A percentile compares a stretch with the other conserved stretches of the same genome.
phyloP scores from a whole-genome alignment of 108 stramenopile species.

The Pseudonitzschia delicatissima region DNA sequence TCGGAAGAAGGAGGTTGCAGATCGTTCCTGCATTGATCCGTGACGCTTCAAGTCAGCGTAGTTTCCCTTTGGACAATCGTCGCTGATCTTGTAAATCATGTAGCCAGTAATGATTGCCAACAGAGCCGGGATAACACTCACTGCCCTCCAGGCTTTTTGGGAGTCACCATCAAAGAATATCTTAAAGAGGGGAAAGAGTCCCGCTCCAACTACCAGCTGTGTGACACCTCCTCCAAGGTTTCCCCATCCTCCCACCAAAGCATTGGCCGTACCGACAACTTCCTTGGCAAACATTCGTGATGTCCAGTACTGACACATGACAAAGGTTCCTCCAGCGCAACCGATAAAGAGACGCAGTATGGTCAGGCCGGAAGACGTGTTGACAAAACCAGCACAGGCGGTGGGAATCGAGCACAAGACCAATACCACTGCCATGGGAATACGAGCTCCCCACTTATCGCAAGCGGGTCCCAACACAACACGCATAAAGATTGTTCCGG shows the following conservation, averaged over 20 bases:
- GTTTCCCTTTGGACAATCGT: conserved; percentile 87
- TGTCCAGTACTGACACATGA: conserved; percentile 91
- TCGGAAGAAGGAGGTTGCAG: conserved; percentile 19
- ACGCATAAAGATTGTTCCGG: conserved; percentile 69
- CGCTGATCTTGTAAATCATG: conserved; percentile 36
- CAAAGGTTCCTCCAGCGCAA: conserved; percentile 81
- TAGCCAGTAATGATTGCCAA: conserved; percentile 42
- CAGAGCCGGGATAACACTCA: conserved; percentile 67
- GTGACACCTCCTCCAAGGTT: conserved; percentile 90
- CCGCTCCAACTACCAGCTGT: conserved; percentile 68
- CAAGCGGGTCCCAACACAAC: conserved; percentile 68
- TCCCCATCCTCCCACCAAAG: conserved; percentile 88
- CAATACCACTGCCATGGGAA: conserved; percentile 62
- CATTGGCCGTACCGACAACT: conserved; percentile 89
- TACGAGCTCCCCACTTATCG: conserved; percentile 78
- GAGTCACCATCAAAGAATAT: conserved; percentile 33
- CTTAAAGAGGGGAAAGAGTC: conserved; percentile 48
- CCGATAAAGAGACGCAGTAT: conserved; percentile 81
- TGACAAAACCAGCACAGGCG: conserved; percentile 74
- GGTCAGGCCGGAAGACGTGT: conserved; percentile 60
- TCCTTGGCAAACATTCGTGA: conserved; percentile 83
- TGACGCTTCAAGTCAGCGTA: conserved; percentile 51
- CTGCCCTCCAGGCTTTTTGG: conserved; percentile 69
- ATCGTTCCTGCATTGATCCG: conserved; percentile 54
- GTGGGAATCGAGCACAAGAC: conserved; percentile 69